A percentile compares a stretch with the other conserved stretches of the same genome.
Evolutionary conservation across 176 grass and related monocot species (phyloP).

Genomic region (Oryza rufipogon): DNA sequence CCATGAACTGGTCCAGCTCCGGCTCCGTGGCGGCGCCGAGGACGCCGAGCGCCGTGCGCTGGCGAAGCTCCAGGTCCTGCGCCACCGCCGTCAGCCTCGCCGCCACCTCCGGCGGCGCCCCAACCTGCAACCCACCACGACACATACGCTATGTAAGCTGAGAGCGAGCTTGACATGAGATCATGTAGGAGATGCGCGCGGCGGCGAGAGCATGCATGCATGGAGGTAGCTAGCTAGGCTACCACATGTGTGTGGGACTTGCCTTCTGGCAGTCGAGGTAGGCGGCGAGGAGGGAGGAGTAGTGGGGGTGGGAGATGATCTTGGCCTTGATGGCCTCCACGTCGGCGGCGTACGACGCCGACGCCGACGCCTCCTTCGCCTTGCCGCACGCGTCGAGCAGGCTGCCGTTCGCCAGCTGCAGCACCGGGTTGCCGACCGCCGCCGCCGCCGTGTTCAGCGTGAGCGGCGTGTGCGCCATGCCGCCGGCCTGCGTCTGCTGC

Average conservation of each 20-base stretch:
- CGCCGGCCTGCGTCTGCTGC: constrained; percentile 8
- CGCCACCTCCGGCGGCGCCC: constrained; percentile 87
- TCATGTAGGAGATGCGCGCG: constrained; percentile 17
- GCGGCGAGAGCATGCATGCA: not conserved
- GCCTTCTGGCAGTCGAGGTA: constrained; percentile 99
- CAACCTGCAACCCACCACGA: constrained; percentile 55
- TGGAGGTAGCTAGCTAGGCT: not conserved
- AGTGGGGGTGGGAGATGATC: constrained; percentile 96
- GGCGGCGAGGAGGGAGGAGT: constrained; percentile 87
- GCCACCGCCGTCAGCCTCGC: constrained; percentile 68
- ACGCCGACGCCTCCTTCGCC: constrained; percentile 64
- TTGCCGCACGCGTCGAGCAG: constrained; percentile 59
- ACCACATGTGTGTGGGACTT: constrained; percentile 14
- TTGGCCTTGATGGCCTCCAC: constrained; percentile 92
- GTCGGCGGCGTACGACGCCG: constrained; percentile 58
- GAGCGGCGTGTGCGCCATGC: constrained; percentile 53
- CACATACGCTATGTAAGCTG: not conserved
- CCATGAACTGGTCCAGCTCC: constrained; percentile 99
- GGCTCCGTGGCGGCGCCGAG: constrained; percentile 72
- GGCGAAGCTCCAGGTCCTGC: constrained; percentile 76
- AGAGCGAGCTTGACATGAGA: constrained; percentile 32
- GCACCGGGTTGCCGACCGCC: constrained; percentile 34
- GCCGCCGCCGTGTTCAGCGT: constrained; percentile 52
- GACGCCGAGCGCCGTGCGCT: constrained; percentile 62
- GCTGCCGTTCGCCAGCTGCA: constrained; percentile 47